Base-by-base conservation (phyloP, 1,139 yeast species). In the Zygosaccharomyces pseudobailii region DNA sequence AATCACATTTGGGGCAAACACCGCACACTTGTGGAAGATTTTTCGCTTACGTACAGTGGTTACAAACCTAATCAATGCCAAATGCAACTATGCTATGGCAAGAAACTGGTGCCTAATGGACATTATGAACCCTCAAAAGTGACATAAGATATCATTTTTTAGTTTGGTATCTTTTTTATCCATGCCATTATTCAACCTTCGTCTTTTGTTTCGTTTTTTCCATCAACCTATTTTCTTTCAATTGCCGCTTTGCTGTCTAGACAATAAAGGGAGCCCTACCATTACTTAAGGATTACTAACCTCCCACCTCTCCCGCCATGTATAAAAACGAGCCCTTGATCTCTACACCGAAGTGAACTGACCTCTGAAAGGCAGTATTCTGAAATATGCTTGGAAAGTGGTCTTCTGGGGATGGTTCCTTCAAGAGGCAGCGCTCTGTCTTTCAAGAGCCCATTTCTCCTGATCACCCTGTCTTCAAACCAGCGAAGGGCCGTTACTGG, bases 401-500 rank as follows among this genome's bases (percentile, higher is more conserved):
- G 65, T 65, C 66, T 24, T 38, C 55, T 21, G 51, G 50, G 25
- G 58, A 55, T 42, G 69, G 69, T n/a, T 57, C 61, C 8, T 65
- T 62, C 45, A 63, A 59, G 44, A 63, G 68, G 55, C 68, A 63
- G 47, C 57, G 55, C 5, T 63, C 68, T 31, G 53, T 68, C 10
- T 82, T 81, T 68, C 75, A 95, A 62, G 78, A 84, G 59, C 67
- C 67, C 27, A 80, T 89, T 50, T 78, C 87, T 1, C 41, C 55
- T 1, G 54, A 73, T 3, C 77, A 77, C 42, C 78, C 82, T 1
- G 82, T 82, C 8, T 76, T 85, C 38, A 69, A 75, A 17, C 86
- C 96, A 0, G 97, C 87, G 61, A 75, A 77, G 43, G 80, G 79
- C 52, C 76, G 97, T 59, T 90, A 90, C 66, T 96, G 90, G 69